Evolutionary conservation across 257 asterid species (phyloP).

Genomic region (Primulina eburnea): DNA sequence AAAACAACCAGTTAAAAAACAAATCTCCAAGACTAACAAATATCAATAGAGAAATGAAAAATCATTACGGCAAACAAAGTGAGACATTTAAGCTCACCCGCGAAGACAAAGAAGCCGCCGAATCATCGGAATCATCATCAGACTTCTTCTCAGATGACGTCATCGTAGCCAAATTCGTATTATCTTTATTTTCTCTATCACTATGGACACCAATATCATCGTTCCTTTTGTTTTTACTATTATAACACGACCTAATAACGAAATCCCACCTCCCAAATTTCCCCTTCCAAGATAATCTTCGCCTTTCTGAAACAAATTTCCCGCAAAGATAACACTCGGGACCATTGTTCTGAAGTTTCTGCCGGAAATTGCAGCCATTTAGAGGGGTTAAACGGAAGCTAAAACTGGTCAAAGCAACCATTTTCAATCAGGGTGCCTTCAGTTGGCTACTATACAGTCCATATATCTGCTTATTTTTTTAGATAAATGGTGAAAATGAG

Average conservation of each 20-base stretch:
- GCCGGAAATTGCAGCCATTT: conserved; percentile 22
- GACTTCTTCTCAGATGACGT: conserved; percentile 43
- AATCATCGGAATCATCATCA: conserved; percentile 38
- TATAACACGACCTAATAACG: conserved; percentile 44
- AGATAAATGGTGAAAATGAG: neutral
- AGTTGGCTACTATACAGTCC: neutral
- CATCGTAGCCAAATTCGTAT: conserved; percentile 52
- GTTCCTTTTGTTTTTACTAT: conserved; percentile 23
- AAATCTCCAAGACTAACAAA: neutral
- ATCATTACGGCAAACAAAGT: neutral
- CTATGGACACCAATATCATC: conserved; percentile 30
- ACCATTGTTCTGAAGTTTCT: conserved; percentile 22
- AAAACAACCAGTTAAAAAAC: neutral
- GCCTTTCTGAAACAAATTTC: conserved; percentile 32
- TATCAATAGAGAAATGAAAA: neutral
- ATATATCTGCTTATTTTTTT: neutral
- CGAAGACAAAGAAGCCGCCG: conserved; percentile 47
- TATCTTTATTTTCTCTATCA: conserved; percentile 56
- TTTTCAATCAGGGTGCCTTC: conserved; percentile 19
- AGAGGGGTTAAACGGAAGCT: conserved; percentile 43
- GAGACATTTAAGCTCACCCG: conserved; percentile 35
- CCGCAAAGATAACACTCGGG: conserved; percentile 38
- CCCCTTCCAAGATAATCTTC: conserved; percentile 30
- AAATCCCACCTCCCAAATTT: conserved; percentile 33
- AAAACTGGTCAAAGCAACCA: conserved; percentile 60